Base-by-base conservation (phyloP, 257 asterid genomes). In the Cordia subcordata region DNA sequence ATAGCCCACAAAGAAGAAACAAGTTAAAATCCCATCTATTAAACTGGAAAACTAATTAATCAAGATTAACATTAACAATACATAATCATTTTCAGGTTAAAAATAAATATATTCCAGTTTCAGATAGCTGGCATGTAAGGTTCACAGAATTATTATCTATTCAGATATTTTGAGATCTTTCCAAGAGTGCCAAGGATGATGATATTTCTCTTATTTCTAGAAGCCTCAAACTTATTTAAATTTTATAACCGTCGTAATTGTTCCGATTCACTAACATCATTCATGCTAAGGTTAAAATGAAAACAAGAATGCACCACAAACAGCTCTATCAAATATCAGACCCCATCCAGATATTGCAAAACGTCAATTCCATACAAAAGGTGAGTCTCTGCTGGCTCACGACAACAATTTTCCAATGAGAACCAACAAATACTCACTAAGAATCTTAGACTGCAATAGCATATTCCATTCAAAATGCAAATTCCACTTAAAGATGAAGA, bases 251-350 rank as follows among this genome's bases (percentile, higher is more conserved):
- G 11, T 21, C 27, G 10, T 11, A 22, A 53, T 1, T 13, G 33
- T 63, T 72, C 55, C 65, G 73, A 81, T 75, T 66, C 80, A 51
- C 62, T 53, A 53, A 67, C 61, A 62, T 70, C 64, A 55, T 55
- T 65, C 61, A 53, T 15, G 49, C 53, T 58, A 50, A 57, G 42
- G 65, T 66, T 47, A 38, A 45, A 55, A 67, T 27, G 49, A 64
- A 44, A 32, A 52, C 27, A 58, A 37, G 55, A 42, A 22, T 57
- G 63, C 75, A 79, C 85, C 94, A 80, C 88, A 83, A 61, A 73
- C 35, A 33, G 38, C 50, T 52, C 74, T 73, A 66, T 80, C 88
- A 61, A 49, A 63, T 61, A 49, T 56, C 52, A 39, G 54, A 55
- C 68, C 68, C 53, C 32, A 69, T 69, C 72, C 70, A 20, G 57